These are phyloP conservation scores for Xylariaceae sp. DNA, from an alignment of 2,329 filamentous ascomycete species.

Conservation along the genomic window DNA sequence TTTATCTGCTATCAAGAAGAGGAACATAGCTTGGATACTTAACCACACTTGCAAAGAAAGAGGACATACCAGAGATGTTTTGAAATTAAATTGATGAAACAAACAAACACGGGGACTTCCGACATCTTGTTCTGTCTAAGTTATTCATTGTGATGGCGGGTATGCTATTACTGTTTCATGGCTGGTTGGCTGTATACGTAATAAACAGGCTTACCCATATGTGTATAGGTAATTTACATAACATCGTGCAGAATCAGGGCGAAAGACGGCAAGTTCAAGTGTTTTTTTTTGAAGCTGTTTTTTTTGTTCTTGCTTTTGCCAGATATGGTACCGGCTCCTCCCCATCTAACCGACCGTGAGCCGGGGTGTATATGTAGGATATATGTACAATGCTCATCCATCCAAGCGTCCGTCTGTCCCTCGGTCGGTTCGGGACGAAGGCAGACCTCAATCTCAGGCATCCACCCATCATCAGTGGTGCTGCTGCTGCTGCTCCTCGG, in stretches of 20 bases:
- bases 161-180: not conserved
- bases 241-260: not conserved
- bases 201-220: not conserved
- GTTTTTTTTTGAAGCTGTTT: not conserved
- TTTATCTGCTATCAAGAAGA: not conserved
- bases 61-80: not conserved
- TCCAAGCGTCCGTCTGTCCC: no score
- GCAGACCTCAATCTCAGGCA: no score
- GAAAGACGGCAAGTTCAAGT: not conserved
- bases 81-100: not conserved
- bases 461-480: no score
- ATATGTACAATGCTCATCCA: constrained; percentile 47
- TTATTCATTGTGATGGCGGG: not conserved
- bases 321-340: not conserved
- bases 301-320: not conserved
- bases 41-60: no score
- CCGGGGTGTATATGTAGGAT: constrained; percentile 20
- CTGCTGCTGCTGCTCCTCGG: constrained; percentile 8
- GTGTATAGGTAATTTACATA: not conserved
- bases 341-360: not conserved
- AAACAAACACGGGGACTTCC: not conserved
- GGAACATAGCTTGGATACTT: not conserved
- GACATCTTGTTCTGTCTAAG: not conserved
- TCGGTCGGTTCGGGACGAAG: no score
- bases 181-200: not conserved